Evolutionary conservation across 352 stramenopile species (phyloP).

Genomic region (Phytophthora hybrid): DNA sequence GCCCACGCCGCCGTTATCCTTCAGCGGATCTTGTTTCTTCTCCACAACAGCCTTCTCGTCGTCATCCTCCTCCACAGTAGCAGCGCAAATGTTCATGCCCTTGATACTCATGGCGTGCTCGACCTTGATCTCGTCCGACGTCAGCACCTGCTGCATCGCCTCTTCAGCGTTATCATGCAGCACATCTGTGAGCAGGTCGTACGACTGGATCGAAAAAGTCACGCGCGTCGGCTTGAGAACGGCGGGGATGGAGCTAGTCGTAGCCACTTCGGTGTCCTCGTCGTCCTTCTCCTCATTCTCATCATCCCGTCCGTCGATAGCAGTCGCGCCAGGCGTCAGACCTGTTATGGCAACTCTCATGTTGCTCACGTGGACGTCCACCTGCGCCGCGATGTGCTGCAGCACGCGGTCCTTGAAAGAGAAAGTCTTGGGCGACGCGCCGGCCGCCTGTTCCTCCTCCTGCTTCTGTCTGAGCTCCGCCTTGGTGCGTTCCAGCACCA

Average conservation of each 20-base stretch:
- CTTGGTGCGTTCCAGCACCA: conserved; percentile 52
- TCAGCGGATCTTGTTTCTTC: conserved; percentile 35
- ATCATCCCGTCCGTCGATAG: conserved; percentile 41
- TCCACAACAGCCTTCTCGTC: conserved; percentile 24
- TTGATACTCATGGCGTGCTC: conserved; percentile 59
- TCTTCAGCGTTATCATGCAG: conserved; percentile 56
- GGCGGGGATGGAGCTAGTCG: conserved; percentile 33
- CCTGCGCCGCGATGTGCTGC: conserved; percentile 65
- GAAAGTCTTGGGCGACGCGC: conserved; percentile 40
- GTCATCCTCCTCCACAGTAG: conserved; percentile 36
- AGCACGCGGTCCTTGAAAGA: conserved; percentile 72
- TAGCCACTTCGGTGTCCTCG: conserved; percentile 30
- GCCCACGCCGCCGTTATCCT: conserved; percentile 33
- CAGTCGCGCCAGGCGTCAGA: conserved; percentile 28
- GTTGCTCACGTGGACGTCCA: conserved; percentile 62
- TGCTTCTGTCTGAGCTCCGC: conserved; percentile 42
- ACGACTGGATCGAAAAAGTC: conserved; percentile 42
- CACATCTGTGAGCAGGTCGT: conserved; percentile 54
- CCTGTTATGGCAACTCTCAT: conserved; percentile 52
- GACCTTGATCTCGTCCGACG: conserved; percentile 60
- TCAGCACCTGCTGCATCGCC: conserved; percentile 57
- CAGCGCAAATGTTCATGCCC: conserved; percentile 54
- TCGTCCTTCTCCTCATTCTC: conserved; percentile 34
- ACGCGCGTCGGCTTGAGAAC: conserved; percentile 47
- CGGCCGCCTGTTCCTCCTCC: conserved; percentile 24